Base-by-base conservation (phyloP, 139 green algal genomes). In the Coelastrella sp. region DNA sequence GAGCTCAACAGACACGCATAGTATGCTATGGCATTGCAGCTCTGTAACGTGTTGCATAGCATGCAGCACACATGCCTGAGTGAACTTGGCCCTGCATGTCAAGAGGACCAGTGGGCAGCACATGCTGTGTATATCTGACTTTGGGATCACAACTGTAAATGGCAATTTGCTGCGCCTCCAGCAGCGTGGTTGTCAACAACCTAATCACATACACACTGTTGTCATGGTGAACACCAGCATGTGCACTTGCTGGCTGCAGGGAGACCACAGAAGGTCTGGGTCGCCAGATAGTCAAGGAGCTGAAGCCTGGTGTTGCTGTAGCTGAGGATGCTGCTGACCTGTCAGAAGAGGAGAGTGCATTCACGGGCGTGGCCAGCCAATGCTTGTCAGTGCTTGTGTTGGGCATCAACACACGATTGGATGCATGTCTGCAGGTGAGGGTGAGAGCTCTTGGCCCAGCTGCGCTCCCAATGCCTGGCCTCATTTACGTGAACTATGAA, bases 381-480 rank as follows among this genome's bases (percentile, higher is more conserved):
- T 97, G 95, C 91, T 94, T 99, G 66, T 93, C 83, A 6, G 95
- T 97, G 78, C 93, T 99, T 88, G 93, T 99, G 78, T 92, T 99
- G 82, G 96, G 95, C 61, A 58, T 99, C 22, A 98, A 99, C 95
- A 98, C 96, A 25, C 92, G 93, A 25, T 93, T 99, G 85, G 97
- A 99, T 58, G 92, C 78, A 6, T 91, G 92, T 6, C 93, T 99
- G 60, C 90, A 89, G 92, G 93, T 82, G 93, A 96, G 91, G 82
- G 12, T 78, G 15, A 35, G 70, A 11, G 17, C 11, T 15, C 11
- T 12, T 70, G 14, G 63, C 63, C 63, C 14, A 20, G 63, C 12
- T 70, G 63, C 63, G 14, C 12, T 5, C 12, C 11, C 4, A 12
- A 70, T 15, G 63, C 35, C 35, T 49, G 35, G 35, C 35, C 35